A percentile compares a stretch with the other conserved stretches of the same genome.
These are phyloP conservation scores for Xylariaceae sp. DNA, from an alignment of 2,329 filamentous ascomycete species.

Conservation along the genomic window DNA sequence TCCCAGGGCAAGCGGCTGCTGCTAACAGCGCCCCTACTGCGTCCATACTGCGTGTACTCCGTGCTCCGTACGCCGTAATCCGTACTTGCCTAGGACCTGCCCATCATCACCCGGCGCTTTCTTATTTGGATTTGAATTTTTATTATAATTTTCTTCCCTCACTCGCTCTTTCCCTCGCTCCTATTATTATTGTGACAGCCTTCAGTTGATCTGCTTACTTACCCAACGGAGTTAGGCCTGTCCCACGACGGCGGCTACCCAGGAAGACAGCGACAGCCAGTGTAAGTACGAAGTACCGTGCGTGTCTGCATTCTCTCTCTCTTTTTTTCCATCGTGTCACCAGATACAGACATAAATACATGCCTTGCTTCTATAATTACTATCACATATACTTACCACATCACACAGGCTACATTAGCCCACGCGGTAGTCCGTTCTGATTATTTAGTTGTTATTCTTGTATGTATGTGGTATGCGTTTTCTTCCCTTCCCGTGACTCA, in stretches of 20 bases:
- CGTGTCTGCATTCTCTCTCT: neutral
- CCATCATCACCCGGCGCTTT: no score
- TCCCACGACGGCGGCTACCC: neutral
- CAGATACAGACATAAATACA: neutral
- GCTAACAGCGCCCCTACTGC: no score
- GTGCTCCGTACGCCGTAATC: no score
- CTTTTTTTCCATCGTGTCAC: conserved; percentile 4
- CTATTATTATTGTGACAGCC: neutral
- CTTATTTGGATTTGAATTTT: no score
- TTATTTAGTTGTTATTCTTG: neutral
- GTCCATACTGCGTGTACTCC: no score
- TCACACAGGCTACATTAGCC: neutral
- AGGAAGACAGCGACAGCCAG: neutral
- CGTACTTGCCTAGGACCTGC: no score
- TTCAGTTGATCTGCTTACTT: neutral
- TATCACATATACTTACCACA: neutral
- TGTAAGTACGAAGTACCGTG: neutral
- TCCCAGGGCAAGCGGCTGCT: no score
- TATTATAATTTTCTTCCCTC: neutral
- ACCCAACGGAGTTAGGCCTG: neutral
- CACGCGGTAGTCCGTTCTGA: no score
- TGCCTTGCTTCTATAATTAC: neutral
- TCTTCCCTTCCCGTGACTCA: conserved; percentile 6
- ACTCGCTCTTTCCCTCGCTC: neutral
- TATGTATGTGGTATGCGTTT: neutral